Evolutionary conservation across 441 rosid species (phyloP), one percentile per base, ranked within the genome.

Genomic region (Hura crepitans): DNA sequence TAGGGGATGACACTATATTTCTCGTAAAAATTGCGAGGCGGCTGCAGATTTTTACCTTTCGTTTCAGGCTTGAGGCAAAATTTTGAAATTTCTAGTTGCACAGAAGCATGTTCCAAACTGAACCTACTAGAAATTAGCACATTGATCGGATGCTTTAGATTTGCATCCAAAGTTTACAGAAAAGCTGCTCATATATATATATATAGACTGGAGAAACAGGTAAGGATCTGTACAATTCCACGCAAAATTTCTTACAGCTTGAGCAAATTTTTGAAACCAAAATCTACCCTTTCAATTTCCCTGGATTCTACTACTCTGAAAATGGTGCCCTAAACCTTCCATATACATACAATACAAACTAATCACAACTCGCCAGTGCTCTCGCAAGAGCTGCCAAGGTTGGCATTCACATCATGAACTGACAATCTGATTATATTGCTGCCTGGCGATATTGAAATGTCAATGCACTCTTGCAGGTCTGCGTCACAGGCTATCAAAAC

Each of bases 301-400:
- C 74, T 55, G 39, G 20, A 35, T 31, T 30, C 75, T 74, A 65
- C 74, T 77, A 14, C 4, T 35, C 39, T 35, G n/a, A 65, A 37
- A 77, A 66, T 75, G 68, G 55, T 45, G 61, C 68, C 63, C 78
- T 69, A 74, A 59, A 69, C 62, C 72, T 33, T 5, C 35, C 62
- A 42, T 51, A 72, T 33, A 27, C 25, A 25, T 50, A 17, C 17
- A 15, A 11, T 6, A 49, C 25, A 53, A n/a, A 11, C 45, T 58
- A 39, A 28, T 74, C 81, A 87, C 53, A 85, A 81, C 76, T 85
- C 87, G 28, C 87, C 94, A 9, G 87, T 87, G 87, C 97, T 91
- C 77, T 93, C 96, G 69, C 95, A 91, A 9, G 97, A 89, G 77
- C 98, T 93, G 31, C 97, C 97, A 0, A 80, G 91, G 72, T 75